phyloP scores from a whole-genome alignment of 225 moss, liverwort and hornwort species.

The Pleurozium schreberi region DNA sequence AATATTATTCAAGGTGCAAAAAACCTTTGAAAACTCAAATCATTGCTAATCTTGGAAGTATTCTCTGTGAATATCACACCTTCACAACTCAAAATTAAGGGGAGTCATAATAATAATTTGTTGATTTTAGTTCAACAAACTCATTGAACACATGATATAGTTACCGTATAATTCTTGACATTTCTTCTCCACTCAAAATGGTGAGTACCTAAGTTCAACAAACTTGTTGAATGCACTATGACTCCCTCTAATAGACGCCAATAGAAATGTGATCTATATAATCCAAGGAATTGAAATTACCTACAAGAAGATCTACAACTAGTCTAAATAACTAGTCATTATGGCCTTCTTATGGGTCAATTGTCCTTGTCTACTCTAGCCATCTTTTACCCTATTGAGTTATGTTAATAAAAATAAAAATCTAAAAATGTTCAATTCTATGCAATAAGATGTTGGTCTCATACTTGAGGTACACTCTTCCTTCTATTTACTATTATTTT shows the following conservation, averaged over 20 bases:
- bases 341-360: accelerated
- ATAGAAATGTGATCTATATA: neutral
- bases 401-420: neutral
- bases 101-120: neutral
- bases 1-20: neutral
- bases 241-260: neutral
- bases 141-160: accelerated
- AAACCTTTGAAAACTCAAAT: neutral
- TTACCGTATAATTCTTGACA: accelerated
- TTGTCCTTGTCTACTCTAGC: accelerated
- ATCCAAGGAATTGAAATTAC: accelerated
- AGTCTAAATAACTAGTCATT: neutral
- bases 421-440: neutral
- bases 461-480: accelerated
- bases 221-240: neutral
- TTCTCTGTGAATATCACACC: accelerated
- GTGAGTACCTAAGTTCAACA: accelerated
- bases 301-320: too few species aligned
- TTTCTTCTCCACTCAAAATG: neutral
- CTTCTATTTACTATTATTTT: neutral
- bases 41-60: neutral
- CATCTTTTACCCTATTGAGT: neutral
- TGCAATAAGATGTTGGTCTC: neutral
- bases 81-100: neutral
- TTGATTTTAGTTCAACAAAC: accelerated